Base-by-base conservation (phyloP, 148 eudicot genomes). In the Dysphania ambrosioides region DNA sequence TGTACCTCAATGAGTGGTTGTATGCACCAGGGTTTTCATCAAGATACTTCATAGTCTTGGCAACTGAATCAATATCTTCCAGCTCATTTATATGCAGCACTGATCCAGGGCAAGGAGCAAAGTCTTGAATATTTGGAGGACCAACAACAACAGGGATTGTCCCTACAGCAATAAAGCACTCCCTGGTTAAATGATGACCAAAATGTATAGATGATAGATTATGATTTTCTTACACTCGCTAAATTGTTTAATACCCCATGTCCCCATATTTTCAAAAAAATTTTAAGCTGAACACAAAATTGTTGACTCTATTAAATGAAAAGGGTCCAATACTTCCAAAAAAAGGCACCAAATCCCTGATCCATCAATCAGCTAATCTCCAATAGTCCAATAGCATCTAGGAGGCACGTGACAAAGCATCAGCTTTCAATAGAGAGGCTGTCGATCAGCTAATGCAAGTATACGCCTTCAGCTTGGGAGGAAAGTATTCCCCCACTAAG, bases 71-170 rank as follows among this genome's bases (percentile, higher is more conserved):
- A 75, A 78, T 84, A 77, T 91, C 97, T 30, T 78, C 67, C 42
- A 88, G 81, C 75, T 94, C 96, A 83, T 82, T 94, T 69, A 94
- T 91, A 84, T 91, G 96, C 68, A 94, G 83, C 74, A 94, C 36
- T 59, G 93, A 85, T 77, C 81, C 86, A 44, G 82, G 88, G 74
- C 83, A 82, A 72, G 97, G 98, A 81, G 97, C 90, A 83, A 94
- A 91, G 69, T 94, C 97, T 80, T 85, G 87, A 75, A 94, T 91
- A 81, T 94, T 94, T 74, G 97, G 97, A 68, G 98, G 90, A 79
- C 98, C 98, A 79, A 94, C 88, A 32, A 94, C 97, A 79, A 94
- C 85, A 69, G 98, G 98, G 75, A 94, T 66, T 65, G 89, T 75
- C 69, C 98, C 98, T 94, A 79, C 70, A 72, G n/a, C 66, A 72